Conservation (phyloP, 169 alveolate species). For the Plasmodium inui region DNA sequence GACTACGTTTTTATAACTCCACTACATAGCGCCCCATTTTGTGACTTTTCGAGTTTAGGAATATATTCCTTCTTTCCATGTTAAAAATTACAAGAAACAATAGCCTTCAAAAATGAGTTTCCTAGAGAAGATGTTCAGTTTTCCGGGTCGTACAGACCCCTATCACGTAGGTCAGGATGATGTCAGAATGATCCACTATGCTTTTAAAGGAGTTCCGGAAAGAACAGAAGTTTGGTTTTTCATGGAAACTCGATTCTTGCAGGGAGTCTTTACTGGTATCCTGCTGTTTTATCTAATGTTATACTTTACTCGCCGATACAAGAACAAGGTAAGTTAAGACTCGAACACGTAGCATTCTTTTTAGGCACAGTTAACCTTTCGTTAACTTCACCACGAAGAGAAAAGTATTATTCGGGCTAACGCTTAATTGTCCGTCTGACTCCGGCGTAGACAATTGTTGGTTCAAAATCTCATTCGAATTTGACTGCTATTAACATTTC, state of each 20-base stretch:
- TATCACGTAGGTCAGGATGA: background rate
- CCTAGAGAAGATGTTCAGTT: background rate
- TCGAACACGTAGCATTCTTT: background rate
- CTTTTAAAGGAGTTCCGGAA: background rate
- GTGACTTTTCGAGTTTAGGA: background rate
- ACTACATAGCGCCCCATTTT: background rate
- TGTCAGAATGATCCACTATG: background rate
- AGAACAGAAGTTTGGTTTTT: background rate
- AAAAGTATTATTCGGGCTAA: background rate
- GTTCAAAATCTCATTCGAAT: background rate
- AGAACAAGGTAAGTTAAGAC: slow-evolving; percentile 14
- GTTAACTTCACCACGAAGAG: background rate
- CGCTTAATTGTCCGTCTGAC: background rate
- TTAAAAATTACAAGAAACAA: background rate
- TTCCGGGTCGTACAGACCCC: background rate
- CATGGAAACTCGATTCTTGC: slow-evolving; percentile 4
- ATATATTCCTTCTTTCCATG: background rate
- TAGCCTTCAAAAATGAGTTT: background rate
- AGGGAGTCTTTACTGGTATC: slow-evolving; percentile 18
- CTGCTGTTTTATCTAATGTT: slow-evolving; percentile 1
- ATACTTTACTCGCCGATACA: slow-evolving; percentile 21
- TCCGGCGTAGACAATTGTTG: background rate
- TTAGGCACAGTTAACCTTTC: background rate
- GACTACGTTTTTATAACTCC: background rate
- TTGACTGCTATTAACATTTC: background rate